Conservation (phyloP, 2,329 filamentous ascomycete species). For the Pleurostoma richardsiae region DNA sequence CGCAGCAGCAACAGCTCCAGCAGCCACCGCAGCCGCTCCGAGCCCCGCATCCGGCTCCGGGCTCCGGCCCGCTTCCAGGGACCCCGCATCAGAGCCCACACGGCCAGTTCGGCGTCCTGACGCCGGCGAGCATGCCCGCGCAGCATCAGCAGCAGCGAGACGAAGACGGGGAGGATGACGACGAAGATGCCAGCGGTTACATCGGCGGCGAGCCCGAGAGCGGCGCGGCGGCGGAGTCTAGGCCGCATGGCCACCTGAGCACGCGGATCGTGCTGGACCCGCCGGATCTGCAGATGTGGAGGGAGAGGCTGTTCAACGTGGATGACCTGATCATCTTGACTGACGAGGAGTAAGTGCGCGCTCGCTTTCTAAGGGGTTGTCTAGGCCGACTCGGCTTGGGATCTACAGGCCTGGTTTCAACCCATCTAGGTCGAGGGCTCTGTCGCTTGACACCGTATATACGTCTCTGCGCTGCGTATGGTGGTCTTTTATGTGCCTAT, state of each 20-base stretch:
- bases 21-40: too few relatives aligned
- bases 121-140: not conserved
- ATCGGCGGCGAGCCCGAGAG: conserved; percentile 23
- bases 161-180: conserved; percentile 40
- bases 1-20: too few relatives aligned
- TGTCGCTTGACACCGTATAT: too few relatives aligned
- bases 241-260: conserved; percentile 35
- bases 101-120: not conserved
- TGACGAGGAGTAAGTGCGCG: conserved; percentile 60
- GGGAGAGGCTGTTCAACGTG: conserved; percentile 69
- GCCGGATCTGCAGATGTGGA: conserved; percentile 64
- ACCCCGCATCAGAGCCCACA: too few relatives aligned
- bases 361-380: not conserved
- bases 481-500: conserved; percentile 7
- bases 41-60: too few relatives aligned
- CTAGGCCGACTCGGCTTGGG: not conserved
- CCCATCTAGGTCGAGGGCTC: too few relatives aligned
- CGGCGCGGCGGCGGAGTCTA: not conserved
- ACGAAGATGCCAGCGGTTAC: conserved; percentile 28
- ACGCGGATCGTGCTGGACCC: conserved; percentile 59
- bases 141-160: conserved; percentile 5
- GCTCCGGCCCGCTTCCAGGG: too few relatives aligned
- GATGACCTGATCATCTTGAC: conserved; percentile 67
- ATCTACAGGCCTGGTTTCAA: too few relatives aligned
- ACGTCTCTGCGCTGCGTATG: not conserved